Evolutionary conservation across 495 filamentous ascomycete genomes (phyloP), one percentile per base, ranked within the genome.

Genomic region (Aspergillus biplanus): DNA sequence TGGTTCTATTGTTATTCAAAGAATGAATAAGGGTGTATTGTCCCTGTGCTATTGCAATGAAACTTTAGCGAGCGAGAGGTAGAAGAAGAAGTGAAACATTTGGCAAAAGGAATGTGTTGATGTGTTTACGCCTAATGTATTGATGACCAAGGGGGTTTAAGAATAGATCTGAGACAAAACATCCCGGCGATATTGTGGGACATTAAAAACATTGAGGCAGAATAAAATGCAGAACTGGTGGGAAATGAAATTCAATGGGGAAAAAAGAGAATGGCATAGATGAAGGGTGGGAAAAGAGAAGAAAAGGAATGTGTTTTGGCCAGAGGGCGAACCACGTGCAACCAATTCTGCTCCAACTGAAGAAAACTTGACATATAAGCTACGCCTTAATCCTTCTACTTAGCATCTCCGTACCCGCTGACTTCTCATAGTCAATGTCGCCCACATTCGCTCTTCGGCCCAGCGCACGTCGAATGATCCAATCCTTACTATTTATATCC

Each of bases 401-500:
- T 34, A 75, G 59, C 62, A 71, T 63, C 70, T 81, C 77, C 13
- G 75, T 80, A 34, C 79, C 79, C 0, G 68, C 69, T 62, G 75
- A 70, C 54, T 74, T 73, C 48, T 78, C 74, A 66, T 61, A 75
- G 46, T 73, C 76, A 67, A 78, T 66, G 37, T 71, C 62, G 59
- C 63, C 27, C 34, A 69, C 63, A 60, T 74, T 67, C 11, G 70
- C 70, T 21, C 78, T 70, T 27, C 76, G 52, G 21, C 79, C 78
- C 42, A 80, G 62, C 15, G 76, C 78, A 64, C 78, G 75, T 60
- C 74, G 70, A 48, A 75, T 66, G 63, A 84, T 81, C 82, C 81
- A 85, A 46, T 84, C 80, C 58, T 76, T 78, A 39, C 78, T 80
- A 32, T 67, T 79, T 31, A 82, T 69, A 4, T 73, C 77, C 52